Conservation (phyloP, 371 early-diverging fungal species). For the Batrachochytrium dendrobatidis region DNA sequence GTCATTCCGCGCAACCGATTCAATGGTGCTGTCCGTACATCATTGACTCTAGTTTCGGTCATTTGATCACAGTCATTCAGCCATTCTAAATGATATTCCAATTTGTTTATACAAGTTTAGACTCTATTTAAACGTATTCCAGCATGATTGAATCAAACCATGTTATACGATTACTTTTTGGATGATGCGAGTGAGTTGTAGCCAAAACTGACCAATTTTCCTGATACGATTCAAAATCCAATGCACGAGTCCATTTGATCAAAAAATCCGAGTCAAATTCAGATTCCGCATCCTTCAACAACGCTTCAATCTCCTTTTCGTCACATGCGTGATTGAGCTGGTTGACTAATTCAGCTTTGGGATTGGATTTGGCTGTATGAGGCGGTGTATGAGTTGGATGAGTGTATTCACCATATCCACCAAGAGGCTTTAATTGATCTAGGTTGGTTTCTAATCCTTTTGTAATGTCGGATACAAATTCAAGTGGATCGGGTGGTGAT, state of each 20-base stretch:
- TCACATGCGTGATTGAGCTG: constrained; percentile 4
- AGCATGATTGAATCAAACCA: too few relatives aligned
- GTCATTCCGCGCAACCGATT: too few relatives aligned
- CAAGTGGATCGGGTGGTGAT: neutral
- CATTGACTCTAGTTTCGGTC: too few relatives aligned
- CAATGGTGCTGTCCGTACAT: too few relatives aligned
- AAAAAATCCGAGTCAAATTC: constrained; percentile 31
- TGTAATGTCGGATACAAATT: neutral
- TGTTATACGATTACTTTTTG: too few relatives aligned
- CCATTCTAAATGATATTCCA: too few relatives aligned
- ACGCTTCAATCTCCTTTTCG: constrained; percentile 6
- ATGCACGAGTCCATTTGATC: constrained; percentile 37
- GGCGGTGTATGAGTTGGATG: neutral
- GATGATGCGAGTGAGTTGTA: constrained; percentile 32
- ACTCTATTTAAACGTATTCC: too few relatives aligned
- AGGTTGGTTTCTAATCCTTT: neutral
- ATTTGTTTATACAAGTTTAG: too few relatives aligned
- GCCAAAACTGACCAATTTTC: constrained; percentile 35
- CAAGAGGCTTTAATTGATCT: neutral
- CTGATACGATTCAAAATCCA: constrained; percentile 41
- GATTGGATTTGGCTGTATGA: neutral
- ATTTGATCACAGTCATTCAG: too few relatives aligned
- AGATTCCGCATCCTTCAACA: constrained; percentile 26
- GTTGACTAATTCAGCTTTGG: neutral
- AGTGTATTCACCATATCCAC: neutral